Evolutionary conservation across 1,284 basidiomycete genomes (phyloP), one percentile per base, ranked within the genome.

Genomic region (Uromyces viciae-fabae): DNA sequence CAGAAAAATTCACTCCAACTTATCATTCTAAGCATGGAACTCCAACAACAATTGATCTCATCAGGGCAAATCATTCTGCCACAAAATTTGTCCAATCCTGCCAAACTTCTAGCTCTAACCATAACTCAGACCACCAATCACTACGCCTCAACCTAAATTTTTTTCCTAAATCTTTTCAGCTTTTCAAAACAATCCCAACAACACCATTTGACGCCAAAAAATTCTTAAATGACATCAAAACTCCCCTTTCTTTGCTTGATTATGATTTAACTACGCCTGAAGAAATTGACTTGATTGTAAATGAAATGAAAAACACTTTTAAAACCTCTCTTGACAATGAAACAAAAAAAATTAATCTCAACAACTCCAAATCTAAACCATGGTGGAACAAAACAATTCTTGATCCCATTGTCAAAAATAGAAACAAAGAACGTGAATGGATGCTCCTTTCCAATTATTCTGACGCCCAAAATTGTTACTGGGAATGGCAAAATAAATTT

Each of bases 321-420:
- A 31, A 64, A 28, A 64, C 36, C 33, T 36, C 71, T 17, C 36
- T 49, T 22, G 49, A 38, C 22, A 3, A 11, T 3, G 25, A 74
- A 56, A 38, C 25, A 49, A 52, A 52, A 74, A 7, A 14, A 31
- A 49, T 33, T 17, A 56, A 38, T 33, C 14, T 22, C 9, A 71
- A 71, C 31, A 9, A 25, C 4, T 4, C 4, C 7, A 40, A 43
- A 22, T 9, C 17, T 49, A 74, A 74, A 56, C 17, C 43, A 28
- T 56, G 72, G 49, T 74, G 46, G 54, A 19, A 54, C 49, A 74
- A 56, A n/a, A 22, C 28, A 31, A 28, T 28, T 31, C 72, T 74
- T 14, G 5, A 9, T 9, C 36, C 36, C 22, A 28, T 71, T 17
- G 42, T 49, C 28, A 15, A 71, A 25, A 49, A n/a, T 17, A 5